Base-by-base conservation (phyloP, 2,329 filamentous ascomycete genomes). In the Arthrobotrys sphaeroides region DNA sequence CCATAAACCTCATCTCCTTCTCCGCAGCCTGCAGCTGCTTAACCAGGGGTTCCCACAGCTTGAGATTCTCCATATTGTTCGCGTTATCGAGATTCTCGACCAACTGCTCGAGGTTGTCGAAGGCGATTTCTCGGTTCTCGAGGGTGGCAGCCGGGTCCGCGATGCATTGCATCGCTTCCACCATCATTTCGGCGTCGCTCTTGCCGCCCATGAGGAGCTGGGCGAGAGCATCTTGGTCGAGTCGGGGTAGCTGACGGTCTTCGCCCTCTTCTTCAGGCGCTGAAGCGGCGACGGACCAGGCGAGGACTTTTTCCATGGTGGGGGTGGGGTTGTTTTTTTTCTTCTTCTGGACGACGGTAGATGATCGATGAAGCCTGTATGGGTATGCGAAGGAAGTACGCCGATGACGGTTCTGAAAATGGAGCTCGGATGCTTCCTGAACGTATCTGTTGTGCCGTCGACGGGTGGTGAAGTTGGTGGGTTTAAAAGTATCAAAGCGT, bases 11-110 rank as follows among this genome's bases (percentile, higher is more conserved):
- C 80, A 97, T 85, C 77, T 95, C 91, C 4, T 86, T 81, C 80
- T 95, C 90, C 9, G 87, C 85, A 80, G 90, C 86, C 57, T 86
- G 85, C 12, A 99, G 85, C 77, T 91, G 88, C 6, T 86, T 83
- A 9, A 97, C 85, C 40, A 99, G 85, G 7, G 92, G 92, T 9
- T 88, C 87, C 95, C 95, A 99, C 31, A 98, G 86, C 5, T 87
- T 87, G 18, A 97, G 84, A 26, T 87, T 87, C 78, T 89, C 89
- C 79, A 99, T 88, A 84, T 97, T 96, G 85, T 98, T 99, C 72
- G 95, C 94, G 82, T 99, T 99, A 86, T 99, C 95, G 79, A 98
- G 89, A 77, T 88, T 89, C 85, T 97, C 93, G 80, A 97, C 90
- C 73, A 97, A 86, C 83, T 96, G 92, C 84, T 97, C 94, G 77